Evolutionary conservation across 1,284 basidiomycete species (phyloP).

Genomic region (Sphagnurus paluster): DNA sequence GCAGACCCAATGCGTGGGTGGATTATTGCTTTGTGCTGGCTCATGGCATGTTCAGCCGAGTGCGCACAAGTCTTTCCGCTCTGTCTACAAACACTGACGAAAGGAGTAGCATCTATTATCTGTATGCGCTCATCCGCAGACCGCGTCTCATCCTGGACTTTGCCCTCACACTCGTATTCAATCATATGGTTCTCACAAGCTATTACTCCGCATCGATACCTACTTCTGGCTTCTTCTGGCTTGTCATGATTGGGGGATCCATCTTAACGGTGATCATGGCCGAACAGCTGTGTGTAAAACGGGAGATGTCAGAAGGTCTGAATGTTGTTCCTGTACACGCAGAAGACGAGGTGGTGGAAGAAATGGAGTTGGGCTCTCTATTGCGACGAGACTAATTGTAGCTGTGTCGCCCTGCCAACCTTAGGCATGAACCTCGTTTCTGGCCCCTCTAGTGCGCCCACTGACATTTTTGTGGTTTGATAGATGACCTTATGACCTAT

Average conservation of each 20-base stretch:
- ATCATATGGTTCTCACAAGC: conserved; percentile 89
- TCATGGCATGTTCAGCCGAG: conserved; percentile 79
- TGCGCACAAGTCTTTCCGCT: conserved; percentile 34
- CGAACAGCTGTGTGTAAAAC: conserved; percentile 89
- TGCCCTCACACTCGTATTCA: conserved; percentile 84
- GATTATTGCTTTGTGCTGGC: conserved; percentile 85
- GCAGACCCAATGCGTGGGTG: conserved; percentile 81
- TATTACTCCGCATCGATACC: conserved; percentile 90
- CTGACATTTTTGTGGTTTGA: conserved; percentile 1
- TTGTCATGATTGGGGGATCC: conserved; percentile 72
- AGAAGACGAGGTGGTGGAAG: conserved; percentile 42
- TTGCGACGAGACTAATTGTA: conserved; percentile 33
- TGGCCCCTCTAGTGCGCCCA: background rate
- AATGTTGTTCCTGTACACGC: conserved; percentile 48
- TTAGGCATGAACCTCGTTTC: conserved; percentile 13
- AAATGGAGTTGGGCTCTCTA: conserved; percentile 64
- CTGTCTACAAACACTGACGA: conserved; percentile 12
- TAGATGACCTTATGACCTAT: conserved; percentile 15
- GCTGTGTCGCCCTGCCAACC: background rate
- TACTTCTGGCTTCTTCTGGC: conserved; percentile 88
- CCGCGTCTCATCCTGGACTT: conserved; percentile 97
- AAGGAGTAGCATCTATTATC: conserved; percentile 72
- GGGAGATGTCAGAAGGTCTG: conserved; percentile 91
- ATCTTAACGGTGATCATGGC: conserved; percentile 77
- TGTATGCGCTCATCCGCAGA: conserved; percentile 85